These are phyloP conservation scores for Balamuthia mandrillaris DNA, from an alignment of 208 protist species.

Conservation along the genomic window DNA sequence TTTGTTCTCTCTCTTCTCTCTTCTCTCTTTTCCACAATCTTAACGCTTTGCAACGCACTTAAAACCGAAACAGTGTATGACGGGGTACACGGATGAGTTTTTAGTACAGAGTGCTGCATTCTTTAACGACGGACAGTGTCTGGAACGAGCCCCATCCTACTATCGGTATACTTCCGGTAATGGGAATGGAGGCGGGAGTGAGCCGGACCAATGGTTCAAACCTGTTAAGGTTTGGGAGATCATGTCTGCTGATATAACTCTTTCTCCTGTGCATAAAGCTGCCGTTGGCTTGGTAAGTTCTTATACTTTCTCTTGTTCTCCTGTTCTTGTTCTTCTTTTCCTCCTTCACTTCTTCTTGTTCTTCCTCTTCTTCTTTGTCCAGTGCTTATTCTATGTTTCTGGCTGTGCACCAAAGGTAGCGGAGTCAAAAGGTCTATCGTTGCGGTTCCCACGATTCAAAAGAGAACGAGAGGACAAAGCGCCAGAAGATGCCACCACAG, in stretches of 20 bases:
- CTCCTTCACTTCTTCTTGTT: not conserved
- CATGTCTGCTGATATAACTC: constrained; percentile 94
- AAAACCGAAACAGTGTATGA: constrained; percentile 9
- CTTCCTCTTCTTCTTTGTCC: not conserved
- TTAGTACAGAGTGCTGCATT: constrained; percentile 8
- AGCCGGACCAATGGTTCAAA: constrained; percentile 92
- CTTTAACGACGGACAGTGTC: constrained; percentile 33
- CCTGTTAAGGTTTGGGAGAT: constrained; percentile 96
- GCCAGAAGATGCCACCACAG: constrained; percentile 84
- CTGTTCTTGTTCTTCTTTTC: not conserved
- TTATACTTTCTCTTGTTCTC: not conserved
- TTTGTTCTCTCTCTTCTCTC: not conserved
- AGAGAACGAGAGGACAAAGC: constrained; percentile 97
- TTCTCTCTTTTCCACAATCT: not conserved
- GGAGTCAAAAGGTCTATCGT: constrained; percentile 87
- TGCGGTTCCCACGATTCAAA: constrained; percentile 98
- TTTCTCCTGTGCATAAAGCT: constrained; percentile 93
- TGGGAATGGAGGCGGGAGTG: not conserved
- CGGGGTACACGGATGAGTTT: constrained; percentile 51
- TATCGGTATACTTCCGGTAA: no score
- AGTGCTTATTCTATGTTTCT: not conserved
- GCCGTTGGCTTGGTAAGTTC: constrained; percentile 82
- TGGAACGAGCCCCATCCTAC: constrained; percentile 33
- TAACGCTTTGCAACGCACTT: not conserved
- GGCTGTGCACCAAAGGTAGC: constrained; percentile 54